phyloP scores from a whole-genome alignment of 2,329 filamentous ascomycete species.

The Paraphaeosphaeria minitans region DNA sequence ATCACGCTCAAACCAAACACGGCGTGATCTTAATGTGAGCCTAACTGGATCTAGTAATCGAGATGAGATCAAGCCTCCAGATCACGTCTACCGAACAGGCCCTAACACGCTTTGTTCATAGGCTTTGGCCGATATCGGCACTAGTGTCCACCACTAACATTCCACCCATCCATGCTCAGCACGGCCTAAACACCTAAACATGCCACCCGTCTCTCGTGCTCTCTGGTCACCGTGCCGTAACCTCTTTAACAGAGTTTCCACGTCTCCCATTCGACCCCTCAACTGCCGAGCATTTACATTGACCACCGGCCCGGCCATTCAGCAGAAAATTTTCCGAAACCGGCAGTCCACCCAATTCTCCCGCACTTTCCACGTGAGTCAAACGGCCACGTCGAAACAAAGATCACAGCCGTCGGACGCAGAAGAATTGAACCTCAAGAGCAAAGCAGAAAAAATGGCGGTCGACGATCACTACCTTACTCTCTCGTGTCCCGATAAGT shows the following conservation, averaged over 20 bases:
- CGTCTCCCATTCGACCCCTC: background rate
- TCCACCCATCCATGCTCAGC: conserved; percentile 2
- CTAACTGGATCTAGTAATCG: too few species aligned
- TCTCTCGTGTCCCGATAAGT: conserved; percentile 81
- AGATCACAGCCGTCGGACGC: conserved; percentile 24
- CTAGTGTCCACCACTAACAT: background rate
- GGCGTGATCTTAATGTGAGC: too few species aligned
- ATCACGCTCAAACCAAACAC: too few species aligned
- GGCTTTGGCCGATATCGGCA: conserved; percentile 8
- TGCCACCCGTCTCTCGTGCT: conserved; percentile 10
- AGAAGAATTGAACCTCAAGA: conserved; percentile 29
- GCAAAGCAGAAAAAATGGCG: conserved; percentile 32
- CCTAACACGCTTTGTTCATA: background rate
- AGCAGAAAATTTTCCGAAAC: conserved; percentile 34
- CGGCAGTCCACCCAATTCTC: conserved; percentile 38
- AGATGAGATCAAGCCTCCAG: too few species aligned
- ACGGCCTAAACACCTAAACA: conserved; percentile 3
- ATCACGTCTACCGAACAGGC: too few species aligned
- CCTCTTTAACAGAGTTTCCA: background rate
- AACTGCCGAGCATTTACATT: conserved; percentile 17
- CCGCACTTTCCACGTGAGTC: conserved; percentile 18
- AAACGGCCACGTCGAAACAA: conserved; percentile 9
- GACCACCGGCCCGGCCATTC: conserved; percentile 23
- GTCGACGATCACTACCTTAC: conserved; percentile 61
- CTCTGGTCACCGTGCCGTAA: conserved; percentile 2